phyloP scores from a whole-genome alignment of 1,139 yeast genomes.

The Sugiyamaella castrensis region DNA sequence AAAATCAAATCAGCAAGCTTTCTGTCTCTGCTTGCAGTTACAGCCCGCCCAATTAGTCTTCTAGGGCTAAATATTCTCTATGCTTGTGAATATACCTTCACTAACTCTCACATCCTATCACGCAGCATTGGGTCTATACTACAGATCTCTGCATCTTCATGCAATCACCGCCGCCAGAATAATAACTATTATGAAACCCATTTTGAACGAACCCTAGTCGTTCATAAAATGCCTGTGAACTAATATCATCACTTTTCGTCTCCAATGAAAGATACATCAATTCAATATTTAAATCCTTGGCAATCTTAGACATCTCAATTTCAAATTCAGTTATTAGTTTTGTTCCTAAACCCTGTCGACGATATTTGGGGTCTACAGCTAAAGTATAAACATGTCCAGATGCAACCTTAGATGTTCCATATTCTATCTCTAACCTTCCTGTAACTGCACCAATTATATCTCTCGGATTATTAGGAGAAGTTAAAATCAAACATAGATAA shows the following conservation, averaged over 20 bases:
- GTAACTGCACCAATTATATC: constrained; percentile 12
- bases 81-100: too few relatives aligned
- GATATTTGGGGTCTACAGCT: constrained; percentile 19
- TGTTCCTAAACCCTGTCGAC: constrained; percentile 21
- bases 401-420: not conserved
- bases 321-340: constrained; percentile 15
- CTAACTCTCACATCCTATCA: too few relatives aligned
- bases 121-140: too few relatives aligned
- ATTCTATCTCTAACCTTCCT: constrained; percentile 8
- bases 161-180: constrained; percentile 5
- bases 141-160: not conserved
- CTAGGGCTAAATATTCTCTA: too few relatives aligned
- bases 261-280: constrained; percentile 16
- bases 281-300: not conserved
- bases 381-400: constrained; percentile 22
- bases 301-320: constrained; percentile 11
- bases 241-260: constrained; percentile 9
- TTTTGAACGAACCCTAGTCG: constrained; percentile 15
- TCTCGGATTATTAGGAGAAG: constrained; percentile 6
- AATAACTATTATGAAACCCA: constrained; percentile 1
- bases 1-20: too few relatives aligned
- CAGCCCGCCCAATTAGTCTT: too few relatives aligned
- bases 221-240: constrained; percentile 16
- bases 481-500: constrained; percentile 9
- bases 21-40: too few relatives aligned